Evolutionary conservation across 257 asterid genomes (phyloP), one percentile per base, ranked within the genome.

Genomic region (Agastache rugosa): DNA sequence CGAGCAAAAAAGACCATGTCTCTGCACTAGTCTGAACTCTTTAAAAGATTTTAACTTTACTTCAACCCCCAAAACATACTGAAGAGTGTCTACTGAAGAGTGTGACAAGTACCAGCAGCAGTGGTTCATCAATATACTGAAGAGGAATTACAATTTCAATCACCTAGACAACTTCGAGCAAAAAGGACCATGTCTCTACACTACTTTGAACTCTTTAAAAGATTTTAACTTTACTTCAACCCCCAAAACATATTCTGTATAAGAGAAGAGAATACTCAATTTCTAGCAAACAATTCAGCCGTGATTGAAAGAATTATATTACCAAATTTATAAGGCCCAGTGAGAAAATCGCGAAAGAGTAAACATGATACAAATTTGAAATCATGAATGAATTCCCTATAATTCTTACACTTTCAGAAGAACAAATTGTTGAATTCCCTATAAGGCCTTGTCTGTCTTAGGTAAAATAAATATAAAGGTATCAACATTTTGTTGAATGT

Each of bases 111-210:
- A n/a, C 45, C 62, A 1, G 31, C 19, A 72, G 63, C 15, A 67
- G 19, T 41, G 67, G 67, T 76, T 59, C 34, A 65, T 44, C 55
- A 63, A 71, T 55, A 51, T 53, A 45, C 5, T 44, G 45, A 63
- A 34, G 81, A 62, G 44, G 58, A 53, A 14, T 10, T 37, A 54
- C 54, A 41, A 11, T 11, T 44, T n/a, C 75, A 50, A 50, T 31
- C 19, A 53, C 12, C 62, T 23, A 71, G n/a, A 76, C 31, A 69
- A 25, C 20, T 48, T 17, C 64, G 45, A 44, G 7, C 42, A 1
- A 31, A 44, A 31, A 75, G n/a, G 75, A 59, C 50, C 37, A 1
- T 42, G 54, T 65, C 67, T 11, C 51, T 19, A 20, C 8, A n/a
- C 54, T 14, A 25, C 58, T 39, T 12, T 16, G 19, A 62, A 34